These are phyloP conservation scores for Hymenoscyphus occultus DNA, from an alignment of 2,329 filamentous ascomycete genomes.

Conservation along the genomic window DNA sequence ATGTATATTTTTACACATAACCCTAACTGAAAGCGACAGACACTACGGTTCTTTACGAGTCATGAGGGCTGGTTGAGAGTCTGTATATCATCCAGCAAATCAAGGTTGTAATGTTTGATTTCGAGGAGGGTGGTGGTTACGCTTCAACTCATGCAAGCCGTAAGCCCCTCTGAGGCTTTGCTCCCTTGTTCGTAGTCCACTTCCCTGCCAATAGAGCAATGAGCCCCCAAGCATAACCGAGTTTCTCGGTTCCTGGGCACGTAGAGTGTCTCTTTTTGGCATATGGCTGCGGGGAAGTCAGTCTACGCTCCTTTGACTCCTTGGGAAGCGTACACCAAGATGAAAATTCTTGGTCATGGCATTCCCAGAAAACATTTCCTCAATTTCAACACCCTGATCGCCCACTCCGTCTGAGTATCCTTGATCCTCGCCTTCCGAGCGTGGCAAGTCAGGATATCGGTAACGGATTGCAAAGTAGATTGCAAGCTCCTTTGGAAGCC, in stretches of 20 bases:
- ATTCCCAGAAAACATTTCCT: not conserved
- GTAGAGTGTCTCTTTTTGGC: not conserved
- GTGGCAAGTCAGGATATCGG: not conserved
- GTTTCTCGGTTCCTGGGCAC: not conserved
- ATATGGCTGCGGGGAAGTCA: not conserved
- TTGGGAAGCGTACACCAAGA: not conserved
- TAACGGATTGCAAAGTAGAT: not conserved
- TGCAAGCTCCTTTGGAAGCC: conserved; percentile 6
- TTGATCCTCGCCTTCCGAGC: not conserved
- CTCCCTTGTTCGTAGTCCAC: not conserved
- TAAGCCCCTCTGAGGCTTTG: not conserved
- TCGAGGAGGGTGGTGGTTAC: not conserved
- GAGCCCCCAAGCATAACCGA: not conserved
- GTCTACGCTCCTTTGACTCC: not conserved
- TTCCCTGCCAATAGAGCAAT: not conserved
- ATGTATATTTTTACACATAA: not conserved
- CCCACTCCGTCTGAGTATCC: not conserved
- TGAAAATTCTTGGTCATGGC: not conserved
- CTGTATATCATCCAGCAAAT: not conserved
- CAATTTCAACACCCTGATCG: not conserved
- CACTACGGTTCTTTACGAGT: not conserved
- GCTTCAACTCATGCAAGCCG: not conserved
- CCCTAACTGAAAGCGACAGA: not conserved
- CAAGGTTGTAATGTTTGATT: not conserved
- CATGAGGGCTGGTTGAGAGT: not conserved